Conservation (phyloP, 2,329 filamentous ascomycete genomes). For the Curvularia hawaiiensis region DNA sequence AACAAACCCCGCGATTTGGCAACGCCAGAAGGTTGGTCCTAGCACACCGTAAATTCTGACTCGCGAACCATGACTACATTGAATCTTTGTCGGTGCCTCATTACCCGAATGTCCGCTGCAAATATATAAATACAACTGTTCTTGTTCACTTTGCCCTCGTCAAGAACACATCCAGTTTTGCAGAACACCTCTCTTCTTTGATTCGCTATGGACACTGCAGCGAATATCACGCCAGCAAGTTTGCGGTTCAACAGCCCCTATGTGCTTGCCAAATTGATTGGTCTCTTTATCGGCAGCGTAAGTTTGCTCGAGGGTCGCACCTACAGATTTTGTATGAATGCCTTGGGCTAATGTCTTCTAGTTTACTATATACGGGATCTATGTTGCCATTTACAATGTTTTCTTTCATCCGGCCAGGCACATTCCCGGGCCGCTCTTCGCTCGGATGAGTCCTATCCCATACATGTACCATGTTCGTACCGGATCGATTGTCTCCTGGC, state of each 20-base stretch:
- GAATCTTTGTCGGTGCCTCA: background rate
- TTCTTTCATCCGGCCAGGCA: background rate
- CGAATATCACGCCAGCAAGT: background rate
- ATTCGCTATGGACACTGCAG: background rate
- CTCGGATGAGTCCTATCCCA: background rate
- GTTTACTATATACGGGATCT: background rate
- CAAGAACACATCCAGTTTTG: background rate
- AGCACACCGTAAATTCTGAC: background rate
- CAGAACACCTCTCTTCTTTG: background rate
- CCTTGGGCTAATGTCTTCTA: background rate
- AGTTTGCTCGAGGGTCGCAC: background rate
- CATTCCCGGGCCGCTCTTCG: background rate
- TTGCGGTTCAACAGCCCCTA: background rate
- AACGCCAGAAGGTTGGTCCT: background rate
- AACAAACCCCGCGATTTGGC: no score
- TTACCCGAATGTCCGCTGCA: background rate
- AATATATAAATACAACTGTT: background rate
- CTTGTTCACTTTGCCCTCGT: background rate
- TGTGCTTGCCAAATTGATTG: background rate
- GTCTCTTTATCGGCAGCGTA: background rate
- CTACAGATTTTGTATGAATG: background rate
- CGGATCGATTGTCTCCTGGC: background rate
- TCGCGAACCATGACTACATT: background rate
- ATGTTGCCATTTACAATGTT: background rate
- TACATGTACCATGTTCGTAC: background rate